These are phyloP conservation scores for Starmerella potacharoeniae DNA, from an alignment of 805 yeast species.

Conservation along the genomic window DNA sequence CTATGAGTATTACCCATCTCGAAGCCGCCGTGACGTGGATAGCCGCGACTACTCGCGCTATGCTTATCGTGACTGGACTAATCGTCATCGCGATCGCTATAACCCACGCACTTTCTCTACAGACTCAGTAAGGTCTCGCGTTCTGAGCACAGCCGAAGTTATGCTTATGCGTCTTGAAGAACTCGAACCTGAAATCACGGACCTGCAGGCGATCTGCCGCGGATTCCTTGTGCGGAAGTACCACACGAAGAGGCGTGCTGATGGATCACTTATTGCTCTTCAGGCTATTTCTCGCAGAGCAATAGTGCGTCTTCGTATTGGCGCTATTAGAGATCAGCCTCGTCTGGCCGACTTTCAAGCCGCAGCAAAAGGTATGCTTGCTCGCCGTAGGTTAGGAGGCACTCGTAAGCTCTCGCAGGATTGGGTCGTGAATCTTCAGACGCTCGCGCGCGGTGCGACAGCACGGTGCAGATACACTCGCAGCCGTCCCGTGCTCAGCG, in stretches of 20 bases:
- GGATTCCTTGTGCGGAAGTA: background rate
- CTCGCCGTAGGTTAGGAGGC: background rate
- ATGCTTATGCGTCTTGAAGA: conserved; percentile 26
- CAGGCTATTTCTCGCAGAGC: background rate
- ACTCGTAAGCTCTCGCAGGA: background rate
- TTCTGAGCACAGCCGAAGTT: conserved; percentile 26
- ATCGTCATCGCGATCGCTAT: background rate
- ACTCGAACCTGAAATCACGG: conserved; percentile 32
- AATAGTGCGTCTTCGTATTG: background rate
- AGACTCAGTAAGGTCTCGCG: conserved; percentile 13
- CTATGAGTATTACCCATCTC: conserved; percentile 6
- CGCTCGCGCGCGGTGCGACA: conserved; percentile 18
- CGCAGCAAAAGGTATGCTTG: background rate
- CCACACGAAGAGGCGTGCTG: background rate
- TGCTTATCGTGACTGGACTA: background rate
- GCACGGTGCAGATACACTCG: conserved; percentile 16
- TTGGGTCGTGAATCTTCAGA: conserved; percentile 15
- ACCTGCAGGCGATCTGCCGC: conserved; percentile 26
- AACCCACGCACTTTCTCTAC: conserved; percentile 6
- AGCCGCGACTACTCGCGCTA: background rate
- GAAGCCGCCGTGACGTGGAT: background rate
- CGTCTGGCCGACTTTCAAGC: background rate
- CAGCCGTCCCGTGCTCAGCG: background rate
- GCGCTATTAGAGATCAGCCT: background rate
- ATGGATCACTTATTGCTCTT: conserved; percentile 35